A percentile compares a stretch with the other conserved stretches of the same genome.
Conservation (phyloP, 495 filamentous ascomycete species). For the Aspergillus carlsbadensis region DNA sequence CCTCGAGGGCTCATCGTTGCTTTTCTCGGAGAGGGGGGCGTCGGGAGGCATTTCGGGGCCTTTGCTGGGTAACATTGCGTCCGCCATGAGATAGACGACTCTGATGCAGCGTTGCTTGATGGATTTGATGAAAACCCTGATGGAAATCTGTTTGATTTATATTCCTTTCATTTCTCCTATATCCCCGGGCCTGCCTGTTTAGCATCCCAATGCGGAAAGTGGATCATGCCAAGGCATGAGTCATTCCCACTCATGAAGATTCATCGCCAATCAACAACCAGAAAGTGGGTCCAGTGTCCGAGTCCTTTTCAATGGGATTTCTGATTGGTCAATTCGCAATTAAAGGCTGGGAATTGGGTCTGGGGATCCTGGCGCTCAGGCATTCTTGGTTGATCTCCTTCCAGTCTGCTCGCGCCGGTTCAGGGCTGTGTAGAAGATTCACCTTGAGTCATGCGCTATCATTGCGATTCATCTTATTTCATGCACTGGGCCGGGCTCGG, state of each 20-base stretch:
- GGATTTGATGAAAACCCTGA: background rate
- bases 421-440: no score
- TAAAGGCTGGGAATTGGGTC: background rate
- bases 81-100: background rate
- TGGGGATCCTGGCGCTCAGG: no score
- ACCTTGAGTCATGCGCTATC: no score
- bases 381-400: no score
- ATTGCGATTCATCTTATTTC: no score
- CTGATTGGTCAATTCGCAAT: background rate
- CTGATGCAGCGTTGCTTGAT: background rate
- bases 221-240: constrained; percentile 12
- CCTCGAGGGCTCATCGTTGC: background rate
- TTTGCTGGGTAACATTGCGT: background rate
- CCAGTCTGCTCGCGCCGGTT: no score
- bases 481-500: no score
- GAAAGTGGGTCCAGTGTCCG: background rate
- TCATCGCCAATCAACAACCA: background rate
- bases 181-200: background rate
- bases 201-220: background rate
- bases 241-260: constrained; percentile 12
- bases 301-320: background rate
- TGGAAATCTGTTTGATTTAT: background rate
- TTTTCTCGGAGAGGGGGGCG: background rate
- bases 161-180: background rate
- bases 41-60: background rate